A percentile compares a stretch with the other conserved stretches of the same genome.
These are phyloP conservation scores for Cinnamomum micranthum DNA, from an alignment of 164 flowering plant species.

Conservation along the genomic window DNA sequence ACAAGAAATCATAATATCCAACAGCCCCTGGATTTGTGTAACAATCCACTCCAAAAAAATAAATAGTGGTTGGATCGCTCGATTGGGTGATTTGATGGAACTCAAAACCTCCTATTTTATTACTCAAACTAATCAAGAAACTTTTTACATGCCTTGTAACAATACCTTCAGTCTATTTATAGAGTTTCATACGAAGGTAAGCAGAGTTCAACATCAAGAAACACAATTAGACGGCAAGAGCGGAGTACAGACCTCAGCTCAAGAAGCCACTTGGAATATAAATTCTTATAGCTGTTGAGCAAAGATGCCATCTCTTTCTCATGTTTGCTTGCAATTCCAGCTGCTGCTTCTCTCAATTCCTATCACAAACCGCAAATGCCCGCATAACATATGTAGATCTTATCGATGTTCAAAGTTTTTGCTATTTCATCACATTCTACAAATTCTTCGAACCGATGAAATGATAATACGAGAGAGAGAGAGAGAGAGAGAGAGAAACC, in stretches of 20 bases:
- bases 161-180: neutral
- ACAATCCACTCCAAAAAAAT: too few species aligned
- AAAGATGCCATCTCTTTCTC: conserved; percentile 59
- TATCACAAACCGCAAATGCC: too few species aligned
- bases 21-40: too few species aligned
- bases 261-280: conserved; percentile 68
- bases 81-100: too few species aligned
- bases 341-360: conserved; percentile 67
- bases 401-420: too few species aligned
- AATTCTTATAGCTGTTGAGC: conserved; percentile 47
- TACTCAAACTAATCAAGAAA: too few species aligned
- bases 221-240: neutral
- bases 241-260: conserved; percentile 46
- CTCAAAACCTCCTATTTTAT: too few species aligned
- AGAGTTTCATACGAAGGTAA: neutral
- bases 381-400: neutral
- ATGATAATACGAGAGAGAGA: neutral
- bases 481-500: conserved; percentile 29
- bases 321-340: conserved; percentile 59
- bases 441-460: too few species aligned
- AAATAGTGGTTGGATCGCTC: too few species aligned
- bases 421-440: too few species aligned
- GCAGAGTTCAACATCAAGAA: neutral
- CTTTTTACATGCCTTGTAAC: too few species aligned
- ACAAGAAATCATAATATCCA: neutral